Base-by-base conservation (phyloP, 225 moss, liverwort and hornwort genomes). In the Pseudoscleropodium purum region DNA sequence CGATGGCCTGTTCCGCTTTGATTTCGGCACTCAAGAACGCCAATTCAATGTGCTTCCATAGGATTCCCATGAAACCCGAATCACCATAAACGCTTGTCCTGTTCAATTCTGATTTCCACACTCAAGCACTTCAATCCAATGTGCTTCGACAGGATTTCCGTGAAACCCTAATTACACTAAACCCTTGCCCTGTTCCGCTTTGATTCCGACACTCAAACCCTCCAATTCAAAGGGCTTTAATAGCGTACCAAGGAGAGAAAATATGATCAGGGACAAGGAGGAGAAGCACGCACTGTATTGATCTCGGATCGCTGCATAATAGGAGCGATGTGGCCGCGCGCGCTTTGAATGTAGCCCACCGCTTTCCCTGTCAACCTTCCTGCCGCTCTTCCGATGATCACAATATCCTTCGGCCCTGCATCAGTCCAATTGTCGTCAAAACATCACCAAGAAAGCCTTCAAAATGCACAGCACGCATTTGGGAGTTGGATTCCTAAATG, bases 391-490 rank as follows among this genome's bases (percentile, higher is more conserved):
- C 97, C 97, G 69, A 99, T 91, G 51, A 99, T 87, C 54, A 97
- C 94, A 64, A 97, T 94, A 90, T 99, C 99, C 92, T 99, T 99
- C 45, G 97, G 97, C 86, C 99, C 99, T 99, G 90, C 61, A 70
- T 15, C 33, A 47, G n/a, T 24, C 75, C 13, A 77, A 88, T 57
- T 66, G 72, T 39, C 52, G 39, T 47, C 78, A 7, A 68, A 75
- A 72, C 57, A 85, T 85, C 72, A 60, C 49, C 47, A 52, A 83
- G 62, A 63, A 83, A 63, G 52, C 31, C 29, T 73, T 39, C 30
- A 49, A 34, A 84, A 49, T 36, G 27, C 88, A 75, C 24, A 69
- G 63, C 20, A 30, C 41, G 15, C 41, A 45, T 8, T 31, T 4
- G 49, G 6, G 37, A 77, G 81, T 27, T 18, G 23, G 8, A 88